Evolutionary conservation across 2,329 filamentous ascomycete species (phyloP).

Genomic region (Rutstroemia sp.): DNA sequence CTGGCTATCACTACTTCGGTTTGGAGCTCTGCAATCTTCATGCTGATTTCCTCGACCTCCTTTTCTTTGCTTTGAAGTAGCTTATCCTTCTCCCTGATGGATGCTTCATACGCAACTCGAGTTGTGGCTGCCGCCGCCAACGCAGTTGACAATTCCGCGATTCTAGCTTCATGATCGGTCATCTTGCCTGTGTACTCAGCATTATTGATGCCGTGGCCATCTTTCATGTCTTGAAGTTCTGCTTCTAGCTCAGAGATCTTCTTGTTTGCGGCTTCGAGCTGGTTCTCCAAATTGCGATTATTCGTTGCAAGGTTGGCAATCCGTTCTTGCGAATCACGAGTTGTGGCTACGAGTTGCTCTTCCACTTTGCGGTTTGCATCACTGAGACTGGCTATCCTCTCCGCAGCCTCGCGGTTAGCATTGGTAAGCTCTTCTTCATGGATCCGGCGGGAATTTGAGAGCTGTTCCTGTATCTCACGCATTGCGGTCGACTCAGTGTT

Average conservation of each 20-base stretch:
- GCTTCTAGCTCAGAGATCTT: conserved; percentile 27
- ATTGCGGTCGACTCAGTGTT: conserved; percentile 13
- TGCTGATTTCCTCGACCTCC: conserved; percentile 49
- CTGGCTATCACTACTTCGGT: conserved; percentile 84
- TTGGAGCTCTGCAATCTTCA: conserved; percentile 56
- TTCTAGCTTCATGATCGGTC: conserved; percentile 23
- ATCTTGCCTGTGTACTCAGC: conserved; percentile 26
- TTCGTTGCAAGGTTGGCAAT: conserved; percentile 1
- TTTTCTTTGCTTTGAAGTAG: conserved; percentile 34
- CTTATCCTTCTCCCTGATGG: conserved; percentile 19
- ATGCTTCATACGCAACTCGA: conserved; percentile 15
- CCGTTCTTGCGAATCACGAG: conserved; percentile 7
- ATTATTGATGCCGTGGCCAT: conserved; percentile 22
- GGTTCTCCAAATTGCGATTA: conserved; percentile 2
- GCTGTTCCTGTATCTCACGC: conserved; percentile 15
- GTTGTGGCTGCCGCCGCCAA: conserved; percentile 21
- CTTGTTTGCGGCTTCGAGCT: conserved; percentile 19
- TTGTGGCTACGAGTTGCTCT: not conserved
- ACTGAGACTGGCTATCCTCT: not conserved
- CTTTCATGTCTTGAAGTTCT: conserved; percentile 25
- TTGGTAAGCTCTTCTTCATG: conserved; percentile 5
- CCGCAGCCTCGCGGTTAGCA: conserved; percentile 5
- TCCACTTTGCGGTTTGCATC: not conserved
- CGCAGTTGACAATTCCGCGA: conserved; percentile 20
- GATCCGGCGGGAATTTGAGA: conserved; percentile 7